Evolutionary conservation across 2,329 filamentous ascomycete genomes (phyloP).

Genomic region (Plectosphaerella cucumerina): DNA sequence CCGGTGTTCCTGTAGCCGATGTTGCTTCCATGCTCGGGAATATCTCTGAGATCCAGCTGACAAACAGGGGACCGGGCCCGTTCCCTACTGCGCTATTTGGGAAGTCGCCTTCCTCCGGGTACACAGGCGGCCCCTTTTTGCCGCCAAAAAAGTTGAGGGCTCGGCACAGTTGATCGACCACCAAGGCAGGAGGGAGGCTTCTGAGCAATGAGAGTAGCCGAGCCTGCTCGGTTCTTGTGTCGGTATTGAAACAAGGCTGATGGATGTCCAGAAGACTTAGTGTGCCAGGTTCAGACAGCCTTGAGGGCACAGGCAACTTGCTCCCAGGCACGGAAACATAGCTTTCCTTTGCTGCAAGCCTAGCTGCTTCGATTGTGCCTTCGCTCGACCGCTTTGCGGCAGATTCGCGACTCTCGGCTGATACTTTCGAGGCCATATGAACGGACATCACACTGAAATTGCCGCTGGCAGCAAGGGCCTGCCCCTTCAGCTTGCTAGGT

Average conservation of each 20-base stretch:
- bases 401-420: slow-evolving; percentile 44
- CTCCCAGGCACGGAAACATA: slow-evolving; percentile 45
- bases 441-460: slow-evolving; percentile 64
- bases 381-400: slow-evolving; percentile 60
- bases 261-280: too few relatives aligned
- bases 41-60: slow-evolving; percentile 61
- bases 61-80: slow-evolving; percentile 52
- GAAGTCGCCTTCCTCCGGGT: slow-evolving; percentile 46
- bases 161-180: slow-evolving; percentile 60
- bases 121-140: slow-evolving; percentile 48
- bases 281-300: neutral
- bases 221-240: slow-evolving; percentile 56
- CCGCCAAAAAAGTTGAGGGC: slow-evolving; percentile 62
- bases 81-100: slow-evolving; percentile 53
- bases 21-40: slow-evolving; percentile 37
- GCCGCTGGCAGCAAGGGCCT: slow-evolving; percentile 50
- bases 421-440: slow-evolving; percentile 39
- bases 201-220: slow-evolving; percentile 54
- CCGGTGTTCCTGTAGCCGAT: neutral
- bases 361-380: slow-evolving; percentile 54
- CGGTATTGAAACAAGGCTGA: slow-evolving; percentile 16
- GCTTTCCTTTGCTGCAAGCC: slow-evolving; percentile 47
- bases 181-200: slow-evolving; percentile 48
- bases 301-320: slow-evolving; percentile 18
- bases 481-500: slow-evolving; percentile 58